Conservation (phyloP, 805 yeast genomes). For the Isabelozyma rhagii region DNA sequence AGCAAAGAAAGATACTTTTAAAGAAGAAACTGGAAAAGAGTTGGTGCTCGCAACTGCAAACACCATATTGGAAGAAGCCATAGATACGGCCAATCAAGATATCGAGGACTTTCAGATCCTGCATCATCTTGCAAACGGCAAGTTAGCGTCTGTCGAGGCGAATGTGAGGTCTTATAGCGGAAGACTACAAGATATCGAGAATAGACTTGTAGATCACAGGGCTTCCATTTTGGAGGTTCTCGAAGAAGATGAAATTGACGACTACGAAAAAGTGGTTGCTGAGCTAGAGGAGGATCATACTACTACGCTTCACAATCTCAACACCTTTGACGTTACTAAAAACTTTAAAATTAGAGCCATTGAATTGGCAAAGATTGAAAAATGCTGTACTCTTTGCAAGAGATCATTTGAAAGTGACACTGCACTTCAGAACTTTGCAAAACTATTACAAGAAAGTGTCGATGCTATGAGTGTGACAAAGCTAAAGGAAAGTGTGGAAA, state of each 20-base stretch:
- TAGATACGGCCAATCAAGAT: not conserved
- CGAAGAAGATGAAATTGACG: conserved; percentile 39
- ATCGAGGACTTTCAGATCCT: conserved; percentile 10
- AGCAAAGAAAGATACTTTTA: conserved; percentile 17
- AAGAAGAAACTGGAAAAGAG: conserved; percentile 9
- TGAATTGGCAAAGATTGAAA: conserved; percentile 52
- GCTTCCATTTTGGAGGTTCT: conserved; percentile 20
- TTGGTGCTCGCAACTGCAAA: conserved; percentile 13
- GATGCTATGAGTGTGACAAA: conserved; percentile 24
- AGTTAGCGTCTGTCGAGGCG: not conserved
- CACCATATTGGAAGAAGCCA: conserved; percentile 4
- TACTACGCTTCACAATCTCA: conserved; percentile 59
- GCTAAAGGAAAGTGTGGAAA: conserved; percentile 25
- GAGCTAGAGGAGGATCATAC: conserved; percentile 63
- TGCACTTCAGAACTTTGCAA: conserved; percentile 25
- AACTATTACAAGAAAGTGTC: conserved; percentile 25
- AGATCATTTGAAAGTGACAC: conserved; percentile 52
- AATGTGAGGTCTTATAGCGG: not conserved
- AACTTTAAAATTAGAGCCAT: conserved; percentile 71
- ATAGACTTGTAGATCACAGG: not conserved
- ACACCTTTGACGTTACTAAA: conserved; percentile 65
- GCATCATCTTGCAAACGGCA: not conserved
- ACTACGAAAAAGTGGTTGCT: conserved; percentile 47
- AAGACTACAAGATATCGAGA: conserved; percentile 4
- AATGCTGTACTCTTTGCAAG: conserved; percentile 70